A percentile compares a stretch with the other conserved stretches of the same genome.
Conservation (phyloP, 1,284 basidiomycete genomes). For the Sutorius eximius region DNA sequence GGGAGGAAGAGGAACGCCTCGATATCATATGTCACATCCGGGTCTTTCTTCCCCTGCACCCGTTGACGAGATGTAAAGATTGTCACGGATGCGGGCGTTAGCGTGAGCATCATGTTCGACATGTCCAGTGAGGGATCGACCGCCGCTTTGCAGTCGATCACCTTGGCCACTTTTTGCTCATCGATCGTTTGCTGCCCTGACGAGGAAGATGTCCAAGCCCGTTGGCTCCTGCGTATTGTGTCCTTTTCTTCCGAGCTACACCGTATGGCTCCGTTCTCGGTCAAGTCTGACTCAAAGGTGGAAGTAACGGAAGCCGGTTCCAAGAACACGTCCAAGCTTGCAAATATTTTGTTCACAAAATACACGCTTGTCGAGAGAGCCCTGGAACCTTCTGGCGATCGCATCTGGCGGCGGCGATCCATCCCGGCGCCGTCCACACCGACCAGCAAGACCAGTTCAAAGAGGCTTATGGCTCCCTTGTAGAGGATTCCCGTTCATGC, state of each 20-base stretch:
- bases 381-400: constrained; percentile 32
- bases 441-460: constrained; percentile 45
- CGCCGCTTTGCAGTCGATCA: constrained; percentile 42
- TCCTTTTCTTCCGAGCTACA: constrained; percentile 45
- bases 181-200: constrained; percentile 45
- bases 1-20: constrained; percentile 35
- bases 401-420: constrained; percentile 41
- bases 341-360: constrained; percentile 44
- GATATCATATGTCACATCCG: constrained; percentile 38
- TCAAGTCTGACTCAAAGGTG: background rate
- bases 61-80: constrained; percentile 29
- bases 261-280: constrained; percentile 33
- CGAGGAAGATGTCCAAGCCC: constrained; percentile 39
- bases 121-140: constrained; percentile 17
- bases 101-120: constrained; percentile 41
- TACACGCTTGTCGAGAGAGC: constrained; percentile 40
- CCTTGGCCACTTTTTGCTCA: constrained; percentile 45
- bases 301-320: background rate
- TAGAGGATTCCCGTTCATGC: constrained; percentile 40
- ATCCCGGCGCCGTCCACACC: constrained; percentile 45
- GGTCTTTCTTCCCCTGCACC: background rate
- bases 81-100: constrained; percentile 39
- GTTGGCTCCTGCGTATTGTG: constrained; percentile 41
- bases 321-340: constrained; percentile 31
- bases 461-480: constrained; percentile 36